Conservation (phyloP, 768 basidiomycete species). For the Fistulinella prunicolor region DNA sequence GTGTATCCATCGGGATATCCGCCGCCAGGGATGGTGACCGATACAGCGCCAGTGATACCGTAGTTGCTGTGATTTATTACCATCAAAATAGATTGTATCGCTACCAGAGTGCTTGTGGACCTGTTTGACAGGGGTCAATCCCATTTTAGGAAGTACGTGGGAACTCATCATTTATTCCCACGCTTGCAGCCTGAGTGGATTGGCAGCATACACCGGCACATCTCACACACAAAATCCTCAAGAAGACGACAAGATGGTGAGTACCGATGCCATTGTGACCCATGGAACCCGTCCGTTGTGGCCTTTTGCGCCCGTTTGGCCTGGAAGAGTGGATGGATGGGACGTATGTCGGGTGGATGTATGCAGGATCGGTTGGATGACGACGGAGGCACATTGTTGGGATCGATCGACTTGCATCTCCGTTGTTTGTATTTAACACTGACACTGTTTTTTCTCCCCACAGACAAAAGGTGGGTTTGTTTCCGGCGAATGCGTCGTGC, state of each 20-base stretch:
- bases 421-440: conserved; percentile 7
- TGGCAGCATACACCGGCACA: conserved; percentile 4
- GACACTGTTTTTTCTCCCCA: conserved; percentile 24
- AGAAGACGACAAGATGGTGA: conserved; percentile 47
- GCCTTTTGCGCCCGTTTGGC: not conserved
- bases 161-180: conserved; percentile 17
- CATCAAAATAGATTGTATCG: too few species aligned
- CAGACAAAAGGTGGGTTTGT: conserved; percentile 75
- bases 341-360: conserved; percentile 21
- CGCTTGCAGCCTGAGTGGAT: conserved; percentile 16
- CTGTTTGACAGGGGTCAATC: conserved; percentile 2
- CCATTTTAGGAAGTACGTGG: conserved; percentile 4
- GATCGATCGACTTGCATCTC: too few species aligned
- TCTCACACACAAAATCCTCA: conserved; percentile 27
- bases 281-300: conserved; percentile 3
- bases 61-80: too few species aligned
- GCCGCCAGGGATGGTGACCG: not conserved
- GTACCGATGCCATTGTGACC: conserved; percentile 25
- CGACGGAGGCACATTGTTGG: not conserved
- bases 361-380: conserved; percentile 32
- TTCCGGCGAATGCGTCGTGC: not conserved
- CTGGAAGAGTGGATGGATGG: conserved; percentile 20
- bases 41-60: not conserved
- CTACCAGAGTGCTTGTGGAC: too few species aligned
- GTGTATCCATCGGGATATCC: conserved; percentile 18